A percentile compares a stretch with the other conserved stretches of the same genome.
These are phyloP conservation scores for Tylopilus sp. DNA, from an alignment of 768 basidiomycete species.

Conservation along the genomic window DNA sequence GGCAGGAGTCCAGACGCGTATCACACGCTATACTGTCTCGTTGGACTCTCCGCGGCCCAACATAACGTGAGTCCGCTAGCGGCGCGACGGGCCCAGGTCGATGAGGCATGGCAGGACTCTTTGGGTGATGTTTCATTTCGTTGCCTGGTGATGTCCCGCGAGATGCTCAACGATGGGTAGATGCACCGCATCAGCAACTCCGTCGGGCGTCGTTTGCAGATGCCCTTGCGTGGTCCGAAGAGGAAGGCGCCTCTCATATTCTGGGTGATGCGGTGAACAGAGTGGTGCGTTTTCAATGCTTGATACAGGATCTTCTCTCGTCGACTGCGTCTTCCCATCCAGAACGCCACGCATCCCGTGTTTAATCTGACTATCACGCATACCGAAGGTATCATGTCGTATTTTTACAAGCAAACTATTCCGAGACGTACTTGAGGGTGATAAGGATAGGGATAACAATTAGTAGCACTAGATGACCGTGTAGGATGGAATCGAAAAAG, in stretches of 20 bases:
- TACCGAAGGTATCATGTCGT: conserved; percentile 58
- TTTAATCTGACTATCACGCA: conserved; percentile 75
- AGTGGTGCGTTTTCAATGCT: conserved; percentile 41
- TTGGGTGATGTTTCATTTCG: conserved; percentile 8
- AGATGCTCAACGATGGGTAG: conserved; percentile 20
- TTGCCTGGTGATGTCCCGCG: neutral
- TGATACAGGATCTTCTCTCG: neutral
- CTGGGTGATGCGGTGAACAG: conserved; percentile 63
- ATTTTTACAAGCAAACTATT: conserved; percentile 66
- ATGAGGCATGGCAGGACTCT: conserved; percentile 36
- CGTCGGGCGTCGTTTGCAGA: conserved; percentile 50
- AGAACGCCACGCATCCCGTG: conserved; percentile 83
- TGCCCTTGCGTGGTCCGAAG: conserved; percentile 64
- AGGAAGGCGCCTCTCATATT: conserved; percentile 51
- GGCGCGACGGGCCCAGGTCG: conserved; percentile 32
- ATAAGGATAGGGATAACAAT: no score
- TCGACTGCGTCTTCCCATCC: neutral
- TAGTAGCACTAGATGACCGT: no score
- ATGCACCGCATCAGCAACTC: conserved; percentile 21
- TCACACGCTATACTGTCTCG: conserved; percentile 90
- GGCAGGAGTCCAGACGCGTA: conserved; percentile 85
- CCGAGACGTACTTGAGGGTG: conserved; percentile 28
- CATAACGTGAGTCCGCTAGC: conserved; percentile 61
- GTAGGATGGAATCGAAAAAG: no score
- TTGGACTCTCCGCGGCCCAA: conserved; percentile 87